Evolutionary conservation across 1,284 basidiomycete species (phyloP).

Genomic region (Sanghuangporus sanghuang): DNA sequence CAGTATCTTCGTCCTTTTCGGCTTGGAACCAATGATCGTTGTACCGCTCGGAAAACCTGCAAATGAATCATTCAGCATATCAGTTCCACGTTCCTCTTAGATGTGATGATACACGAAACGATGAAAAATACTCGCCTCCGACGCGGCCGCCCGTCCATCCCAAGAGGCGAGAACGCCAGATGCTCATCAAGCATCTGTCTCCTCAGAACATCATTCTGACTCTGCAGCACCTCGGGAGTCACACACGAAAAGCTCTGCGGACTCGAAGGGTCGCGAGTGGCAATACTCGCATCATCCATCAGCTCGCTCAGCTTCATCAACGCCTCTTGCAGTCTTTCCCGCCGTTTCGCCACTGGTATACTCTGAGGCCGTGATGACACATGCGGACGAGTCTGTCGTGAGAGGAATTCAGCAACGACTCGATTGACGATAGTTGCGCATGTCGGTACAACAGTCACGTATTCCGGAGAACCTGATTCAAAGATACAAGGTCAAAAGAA

Average conservation of each 20-base stretch:
- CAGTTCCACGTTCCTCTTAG: background rate
- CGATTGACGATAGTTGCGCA: constrained; percentile 63
- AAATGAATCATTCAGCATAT: constrained; percentile 29
- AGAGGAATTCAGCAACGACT: constrained; percentile 56
- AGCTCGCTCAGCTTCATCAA: constrained; percentile 48
- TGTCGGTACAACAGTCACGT: constrained; percentile 43
- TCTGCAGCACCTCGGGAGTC: constrained; percentile 42
- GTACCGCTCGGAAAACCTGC: constrained; percentile 40
- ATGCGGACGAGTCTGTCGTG: constrained; percentile 39
- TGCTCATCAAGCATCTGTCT: constrained; percentile 42
- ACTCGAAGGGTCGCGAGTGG: constrained; percentile 48
- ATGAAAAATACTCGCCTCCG: constrained; percentile 44
- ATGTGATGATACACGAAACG: background rate
- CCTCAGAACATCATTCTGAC: constrained; percentile 44
- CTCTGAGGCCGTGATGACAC: background rate
- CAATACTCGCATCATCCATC: constrained; percentile 41
- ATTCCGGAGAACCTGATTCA: constrained; percentile 41
- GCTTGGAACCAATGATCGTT: constrained; percentile 61
- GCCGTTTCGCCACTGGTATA: background rate
- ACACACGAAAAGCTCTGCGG: constrained; percentile 68
- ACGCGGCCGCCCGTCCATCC: constrained; percentile 49
- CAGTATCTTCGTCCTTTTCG: constrained; percentile 50
- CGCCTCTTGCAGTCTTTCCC: constrained; percentile 48
- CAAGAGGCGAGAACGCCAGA: constrained; percentile 52
- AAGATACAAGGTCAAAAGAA: constrained; percentile 5